These are phyloP conservation scores for Penicillium olsonii DNA, from an alignment of 2,329 filamentous ascomycete genomes.

Conservation along the genomic window DNA sequence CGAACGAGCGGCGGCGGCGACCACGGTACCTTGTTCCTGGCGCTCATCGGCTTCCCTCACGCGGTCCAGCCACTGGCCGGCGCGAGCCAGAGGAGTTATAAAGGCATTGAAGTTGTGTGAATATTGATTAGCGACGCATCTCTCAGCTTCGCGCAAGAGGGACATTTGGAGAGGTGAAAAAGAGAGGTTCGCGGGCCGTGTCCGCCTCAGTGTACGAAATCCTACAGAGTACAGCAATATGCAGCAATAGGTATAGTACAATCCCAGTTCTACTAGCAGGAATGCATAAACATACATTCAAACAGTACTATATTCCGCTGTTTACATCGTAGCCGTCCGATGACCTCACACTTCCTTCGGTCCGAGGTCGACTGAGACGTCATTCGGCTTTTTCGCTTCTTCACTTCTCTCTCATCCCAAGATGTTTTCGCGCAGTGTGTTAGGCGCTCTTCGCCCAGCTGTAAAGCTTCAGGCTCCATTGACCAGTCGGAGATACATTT, in stretches of 20 bases:
- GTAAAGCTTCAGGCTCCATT: slow-evolving; percentile 15
- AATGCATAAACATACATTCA: no score
- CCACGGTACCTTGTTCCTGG: slow-evolving; percentile 33
- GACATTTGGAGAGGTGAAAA: slow-evolving; percentile 40
- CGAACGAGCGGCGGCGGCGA: not conserved
- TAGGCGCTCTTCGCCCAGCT: slow-evolving; percentile 20
- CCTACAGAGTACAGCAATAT: no score
- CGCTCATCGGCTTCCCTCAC: slow-evolving; percentile 41
- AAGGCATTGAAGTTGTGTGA: slow-evolving; percentile 43
- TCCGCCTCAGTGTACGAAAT: no score
- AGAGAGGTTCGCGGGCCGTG: slow-evolving; percentile 2
- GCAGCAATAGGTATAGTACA: no score
- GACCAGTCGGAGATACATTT: slow-evolving; percentile 42
- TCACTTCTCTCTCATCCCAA: slow-evolving; percentile 1
- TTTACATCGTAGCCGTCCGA: not conserved
- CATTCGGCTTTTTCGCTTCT: slow-evolving; percentile 12
- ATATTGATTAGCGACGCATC: slow-evolving; percentile 44
- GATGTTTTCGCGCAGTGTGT: slow-evolving; percentile 32
- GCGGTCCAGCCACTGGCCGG: slow-evolving; percentile 37
- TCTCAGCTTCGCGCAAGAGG: slow-evolving; percentile 47
- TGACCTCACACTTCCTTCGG: slow-evolving; percentile 15
- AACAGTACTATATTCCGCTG: no score
- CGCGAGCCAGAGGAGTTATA: slow-evolving; percentile 39
- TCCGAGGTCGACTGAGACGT: slow-evolving; percentile 18
- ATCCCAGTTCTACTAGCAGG: no score